phyloP scores from a whole-genome alignment of 2,329 filamentous ascomycete species.

The Hirsutella thompsonii region DNA sequence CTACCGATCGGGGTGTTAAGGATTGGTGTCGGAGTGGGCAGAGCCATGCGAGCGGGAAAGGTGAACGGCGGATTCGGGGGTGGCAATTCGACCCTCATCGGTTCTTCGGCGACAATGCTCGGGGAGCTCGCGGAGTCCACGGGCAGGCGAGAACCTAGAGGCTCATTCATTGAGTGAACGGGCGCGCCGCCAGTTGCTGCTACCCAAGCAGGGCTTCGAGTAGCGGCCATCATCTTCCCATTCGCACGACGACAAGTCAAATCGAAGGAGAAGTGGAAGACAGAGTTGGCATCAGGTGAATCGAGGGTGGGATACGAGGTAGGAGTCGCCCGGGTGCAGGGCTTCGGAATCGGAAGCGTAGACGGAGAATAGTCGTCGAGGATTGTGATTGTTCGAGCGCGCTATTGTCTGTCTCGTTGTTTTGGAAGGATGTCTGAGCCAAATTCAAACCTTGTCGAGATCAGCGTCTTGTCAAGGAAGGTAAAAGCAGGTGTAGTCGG shows the following conservation, averaged over 20 bases:
- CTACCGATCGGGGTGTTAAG: conserved; percentile 34
- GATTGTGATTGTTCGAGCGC: neutral
- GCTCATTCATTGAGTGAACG: conserved; percentile 11
- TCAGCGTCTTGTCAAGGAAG: neutral
- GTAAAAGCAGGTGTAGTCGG: neutral
- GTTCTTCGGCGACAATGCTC: conserved; percentile 1
- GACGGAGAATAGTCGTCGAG: neutral
- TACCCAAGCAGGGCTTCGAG: conserved; percentile 23
- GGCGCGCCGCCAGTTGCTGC: conserved; percentile 15
- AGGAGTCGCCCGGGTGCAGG: neutral
- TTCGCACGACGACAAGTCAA: conserved; percentile 36
- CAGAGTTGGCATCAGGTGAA: conserved; percentile 26
- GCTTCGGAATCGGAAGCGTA: neutral
- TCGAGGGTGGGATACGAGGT: neutral
- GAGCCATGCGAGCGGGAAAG: conserved; percentile 40
- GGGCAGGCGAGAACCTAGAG: conserved; percentile 8
- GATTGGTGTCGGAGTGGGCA: conserved; percentile 30
- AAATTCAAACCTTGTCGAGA: neutral
- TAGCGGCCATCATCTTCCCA: conserved; percentile 29
- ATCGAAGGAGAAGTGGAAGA: conserved; percentile 25
- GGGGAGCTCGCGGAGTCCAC: conserved; percentile 6
- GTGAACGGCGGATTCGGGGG: conserved; percentile 52
- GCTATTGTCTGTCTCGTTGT: neutral
- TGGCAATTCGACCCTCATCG: conserved; percentile 15
- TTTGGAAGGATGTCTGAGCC: neutral